Percentiles rank a stretch among this genome's conserved stretches.
Conservation (phyloP, 176 grass and related monocot genomes). For the Neostapfia colusana region DNA sequence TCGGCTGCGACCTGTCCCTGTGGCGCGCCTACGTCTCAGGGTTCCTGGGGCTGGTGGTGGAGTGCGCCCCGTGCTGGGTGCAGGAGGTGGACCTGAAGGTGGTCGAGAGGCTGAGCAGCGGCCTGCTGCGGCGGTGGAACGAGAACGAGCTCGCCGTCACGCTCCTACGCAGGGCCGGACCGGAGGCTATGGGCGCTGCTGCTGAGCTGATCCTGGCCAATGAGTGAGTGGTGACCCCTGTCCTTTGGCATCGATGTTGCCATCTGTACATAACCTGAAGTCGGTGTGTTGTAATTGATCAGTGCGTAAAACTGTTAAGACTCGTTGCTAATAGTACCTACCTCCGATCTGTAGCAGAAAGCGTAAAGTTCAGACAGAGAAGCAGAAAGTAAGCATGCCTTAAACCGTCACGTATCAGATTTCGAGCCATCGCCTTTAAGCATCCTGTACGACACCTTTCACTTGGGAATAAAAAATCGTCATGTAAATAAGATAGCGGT, state of each 20-base stretch:
- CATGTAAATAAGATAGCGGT: background rate
- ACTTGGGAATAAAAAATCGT: background rate
- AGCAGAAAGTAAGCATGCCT: background rate
- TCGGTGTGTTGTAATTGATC: slow-evolving; percentile 21
- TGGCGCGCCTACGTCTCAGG: slow-evolving; percentile 79
- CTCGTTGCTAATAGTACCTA: background rate
- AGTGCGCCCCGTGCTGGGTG: slow-evolving; percentile 82
- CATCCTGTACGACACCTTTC: background rate
- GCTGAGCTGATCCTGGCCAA: slow-evolving; percentile 68
- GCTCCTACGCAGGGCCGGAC: slow-evolving; percentile 56
- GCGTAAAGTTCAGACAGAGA: background rate
- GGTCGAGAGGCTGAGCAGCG: slow-evolving; percentile 60
- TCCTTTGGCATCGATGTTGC: background rate
- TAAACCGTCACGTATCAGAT: background rate
- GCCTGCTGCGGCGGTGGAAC: slow-evolving; percentile 67
- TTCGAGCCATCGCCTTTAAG: background rate
- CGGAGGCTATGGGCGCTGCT: slow-evolving; percentile 59
- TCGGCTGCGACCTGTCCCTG: slow-evolving; percentile 67
- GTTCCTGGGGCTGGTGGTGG: slow-evolving; percentile 78
- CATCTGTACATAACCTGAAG: slow-evolving; percentile 34
- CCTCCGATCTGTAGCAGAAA: background rate
- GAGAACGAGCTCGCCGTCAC: slow-evolving; percentile 71
- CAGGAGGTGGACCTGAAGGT: slow-evolving; percentile 67
- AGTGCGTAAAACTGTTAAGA: background rate
- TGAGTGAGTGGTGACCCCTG: slow-evolving; percentile 39